A percentile compares a stretch with the other conserved stretches of the same genome.
Conservation (phyloP, 805 yeast species). For the Teunomyces kruisii region DNA sequence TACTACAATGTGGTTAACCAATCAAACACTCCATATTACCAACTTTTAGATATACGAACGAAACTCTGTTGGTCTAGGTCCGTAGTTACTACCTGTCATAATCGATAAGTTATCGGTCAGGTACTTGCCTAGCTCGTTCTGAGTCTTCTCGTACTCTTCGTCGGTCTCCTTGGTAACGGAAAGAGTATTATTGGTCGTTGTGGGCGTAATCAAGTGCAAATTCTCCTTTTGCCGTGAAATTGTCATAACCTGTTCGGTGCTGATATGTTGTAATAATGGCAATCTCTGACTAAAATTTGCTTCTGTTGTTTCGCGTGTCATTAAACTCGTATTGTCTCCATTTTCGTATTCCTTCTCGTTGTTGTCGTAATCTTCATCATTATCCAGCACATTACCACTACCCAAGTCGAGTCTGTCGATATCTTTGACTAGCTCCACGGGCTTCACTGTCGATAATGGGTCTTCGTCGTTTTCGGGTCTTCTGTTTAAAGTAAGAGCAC, state of each 20-base stretch:
- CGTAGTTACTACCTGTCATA: constrained; percentile 11
- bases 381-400: background rate
- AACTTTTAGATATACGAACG: background rate
- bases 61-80: constrained; percentile 1
- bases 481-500: background rate
- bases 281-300: constrained; percentile 24
- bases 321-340: constrained; percentile 13
- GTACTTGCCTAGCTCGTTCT: constrained; percentile 8
- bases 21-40: background rate
- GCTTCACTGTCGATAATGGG: background rate
- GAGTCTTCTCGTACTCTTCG: background rate
- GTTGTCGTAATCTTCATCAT: background rate
- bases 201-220: too few species aligned
- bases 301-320: constrained; percentile 12
- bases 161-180: background rate
- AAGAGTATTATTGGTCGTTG: background rate
- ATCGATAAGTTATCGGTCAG: constrained; percentile 28
- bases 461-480: background rate
- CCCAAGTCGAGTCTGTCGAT: background rate
- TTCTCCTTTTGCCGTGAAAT: background rate
- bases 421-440: background rate
- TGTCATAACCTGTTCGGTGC: constrained; percentile 12
- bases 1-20: background rate
- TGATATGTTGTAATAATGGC: constrained; percentile 25
- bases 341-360: constrained; percentile 4